Evolutionary conservation across 2,329 filamentous ascomycete genomes (phyloP).

Genomic region (Exutisphaerella laricina): DNA sequence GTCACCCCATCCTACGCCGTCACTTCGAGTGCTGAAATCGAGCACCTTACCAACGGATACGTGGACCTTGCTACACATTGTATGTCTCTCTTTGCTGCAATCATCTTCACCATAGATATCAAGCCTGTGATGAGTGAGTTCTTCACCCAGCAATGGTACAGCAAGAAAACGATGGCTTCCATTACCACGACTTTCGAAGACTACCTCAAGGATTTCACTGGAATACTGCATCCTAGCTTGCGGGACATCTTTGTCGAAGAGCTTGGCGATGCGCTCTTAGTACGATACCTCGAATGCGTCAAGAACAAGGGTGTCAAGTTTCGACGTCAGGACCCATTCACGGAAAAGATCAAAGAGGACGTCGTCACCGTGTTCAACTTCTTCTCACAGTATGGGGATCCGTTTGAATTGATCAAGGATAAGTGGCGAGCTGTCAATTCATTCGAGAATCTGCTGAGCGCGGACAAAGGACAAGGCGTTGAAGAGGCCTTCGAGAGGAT

Average conservation of each 20-base stretch:
- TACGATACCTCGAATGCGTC: constrained; percentile 75
- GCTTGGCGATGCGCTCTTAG: constrained; percentile 82
- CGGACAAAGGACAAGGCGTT: constrained; percentile 65
- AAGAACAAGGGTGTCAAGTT: constrained; percentile 90
- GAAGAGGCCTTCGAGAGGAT: constrained; percentile 76
- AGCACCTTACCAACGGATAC: constrained; percentile 77
- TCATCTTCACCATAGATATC: constrained; percentile 92
- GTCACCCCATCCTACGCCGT: constrained; percentile 74
- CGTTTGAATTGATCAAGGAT: constrained; percentile 71
- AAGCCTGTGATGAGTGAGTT: constrained; percentile 67
- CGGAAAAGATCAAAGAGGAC: constrained; percentile 90
- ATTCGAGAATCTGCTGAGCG: constrained; percentile 71
- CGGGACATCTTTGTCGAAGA: constrained; percentile 91
- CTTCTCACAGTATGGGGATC: constrained; percentile 64
- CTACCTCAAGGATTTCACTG: constrained; percentile 77
- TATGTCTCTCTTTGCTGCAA: constrained; percentile 75
- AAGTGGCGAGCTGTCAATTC: constrained; percentile 89
- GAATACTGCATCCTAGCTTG: constrained; percentile 77
- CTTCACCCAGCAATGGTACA: constrained; percentile 89
- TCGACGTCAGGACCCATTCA: constrained; percentile 77
- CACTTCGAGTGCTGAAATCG: constrained; percentile 65
- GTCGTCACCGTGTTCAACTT: constrained; percentile 85
- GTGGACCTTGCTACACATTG: constrained; percentile 93
- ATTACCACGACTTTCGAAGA: constrained; percentile 95
- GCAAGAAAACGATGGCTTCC: constrained; percentile 77